phyloP scores from a whole-genome alignment of 352 stramenopile genomes.

The Thalassiosira sp. region DNA sequence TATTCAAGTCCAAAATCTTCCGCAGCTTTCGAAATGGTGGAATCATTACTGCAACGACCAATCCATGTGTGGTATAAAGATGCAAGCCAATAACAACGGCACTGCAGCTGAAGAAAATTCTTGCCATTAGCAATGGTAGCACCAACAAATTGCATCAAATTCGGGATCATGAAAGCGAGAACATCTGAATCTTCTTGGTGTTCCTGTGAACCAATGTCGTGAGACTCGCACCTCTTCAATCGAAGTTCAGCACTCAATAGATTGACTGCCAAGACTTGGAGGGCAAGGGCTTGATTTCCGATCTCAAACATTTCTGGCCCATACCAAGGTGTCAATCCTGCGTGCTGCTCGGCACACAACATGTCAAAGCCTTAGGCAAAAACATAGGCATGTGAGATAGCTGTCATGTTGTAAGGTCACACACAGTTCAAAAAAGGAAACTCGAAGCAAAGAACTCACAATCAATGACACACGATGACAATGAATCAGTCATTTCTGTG shows the following conservation, averaged over 20 bases:
- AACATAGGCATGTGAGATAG: constrained; percentile 11
- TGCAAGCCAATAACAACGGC: constrained; percentile 69
- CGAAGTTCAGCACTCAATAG: constrained; percentile 72
- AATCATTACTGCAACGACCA: constrained; percentile 50
- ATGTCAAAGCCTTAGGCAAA: constrained; percentile 42
- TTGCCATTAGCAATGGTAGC: not conserved
- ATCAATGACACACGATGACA: constrained; percentile 63
- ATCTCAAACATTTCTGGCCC: constrained; percentile 25
- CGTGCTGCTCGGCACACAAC: constrained; percentile 9
- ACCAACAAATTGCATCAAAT: constrained; percentile 56
- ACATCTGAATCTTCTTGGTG: constrained; percentile 62
- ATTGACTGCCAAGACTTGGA: constrained; percentile 72
- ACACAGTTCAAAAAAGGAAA: constrained; percentile 1
- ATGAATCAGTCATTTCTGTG: constrained; percentile 42
- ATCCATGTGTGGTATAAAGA: constrained; percentile 72
- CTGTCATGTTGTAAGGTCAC: constrained; percentile 5
- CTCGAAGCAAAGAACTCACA: constrained; percentile 38
- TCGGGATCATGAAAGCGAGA: constrained; percentile 60
- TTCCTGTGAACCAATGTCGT: constrained; percentile 45
- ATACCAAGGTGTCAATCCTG: constrained; percentile 39
- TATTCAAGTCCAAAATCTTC: constrained; percentile 60
- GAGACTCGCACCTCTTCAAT: constrained; percentile 67
- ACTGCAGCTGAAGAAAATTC: constrained; percentile 46
- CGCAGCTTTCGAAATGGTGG: constrained; percentile 55
- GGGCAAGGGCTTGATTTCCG: constrained; percentile 11